phyloP scores from a whole-genome alignment of 2,329 filamentous ascomycete genomes.

The Trichoderma semiorbis region DNA sequence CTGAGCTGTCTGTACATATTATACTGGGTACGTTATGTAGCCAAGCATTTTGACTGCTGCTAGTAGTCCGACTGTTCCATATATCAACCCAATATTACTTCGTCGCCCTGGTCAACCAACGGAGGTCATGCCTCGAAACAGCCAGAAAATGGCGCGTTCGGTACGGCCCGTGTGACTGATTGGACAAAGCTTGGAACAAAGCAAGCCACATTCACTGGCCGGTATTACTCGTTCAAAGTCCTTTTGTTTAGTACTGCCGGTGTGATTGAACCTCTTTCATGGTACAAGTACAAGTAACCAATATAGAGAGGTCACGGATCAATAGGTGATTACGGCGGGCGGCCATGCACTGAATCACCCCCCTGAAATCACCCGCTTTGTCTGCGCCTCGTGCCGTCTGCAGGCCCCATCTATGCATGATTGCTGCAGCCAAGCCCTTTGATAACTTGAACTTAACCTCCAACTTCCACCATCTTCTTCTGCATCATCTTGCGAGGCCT shows the following conservation, averaged over 20 bases:
- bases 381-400: conserved; percentile 13
- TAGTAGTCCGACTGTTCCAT: background rate
- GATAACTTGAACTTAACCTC: background rate
- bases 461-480: background rate
- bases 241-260: background rate
- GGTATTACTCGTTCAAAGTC: background rate
- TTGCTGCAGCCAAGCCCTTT: background rate
- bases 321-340: background rate
- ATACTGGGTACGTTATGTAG: background rate
- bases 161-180: conserved; percentile 12
- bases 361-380: background rate
- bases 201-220: background rate
- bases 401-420: background rate
- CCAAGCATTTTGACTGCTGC: background rate
- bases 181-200: background rate
- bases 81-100: background rate
- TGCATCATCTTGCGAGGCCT: background rate
- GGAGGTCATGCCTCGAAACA: background rate
- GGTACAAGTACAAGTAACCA: background rate
- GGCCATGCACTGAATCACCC: background rate
- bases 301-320: background rate
- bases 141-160: conserved; percentile 17
- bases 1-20: background rate
- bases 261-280: background rate
- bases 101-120: background rate